A percentile compares a stretch with the other conserved stretches of the same genome.
Evolutionary conservation across 768 basidiomycete genomes (phyloP).

Genomic region (Coprinopsis cinerea): DNA sequence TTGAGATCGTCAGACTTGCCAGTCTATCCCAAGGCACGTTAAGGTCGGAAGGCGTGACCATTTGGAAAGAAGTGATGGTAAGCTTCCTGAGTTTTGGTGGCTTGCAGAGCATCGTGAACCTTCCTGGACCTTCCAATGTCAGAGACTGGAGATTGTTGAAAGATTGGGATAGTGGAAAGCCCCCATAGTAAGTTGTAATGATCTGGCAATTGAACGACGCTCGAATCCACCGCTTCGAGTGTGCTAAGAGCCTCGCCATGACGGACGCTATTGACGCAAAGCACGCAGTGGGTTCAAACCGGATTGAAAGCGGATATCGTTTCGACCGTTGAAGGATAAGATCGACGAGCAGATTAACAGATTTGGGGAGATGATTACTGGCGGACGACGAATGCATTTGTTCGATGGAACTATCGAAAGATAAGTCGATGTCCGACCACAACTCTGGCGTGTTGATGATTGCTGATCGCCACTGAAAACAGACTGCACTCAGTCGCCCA

Average conservation of each 20-base stretch:
- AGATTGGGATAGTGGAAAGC: not conserved
- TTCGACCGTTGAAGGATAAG: not conserved
- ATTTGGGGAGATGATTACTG: not conserved
- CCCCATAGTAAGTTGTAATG: not conserved
- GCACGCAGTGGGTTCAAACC: not conserved
- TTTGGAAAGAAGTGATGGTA: not conserved
- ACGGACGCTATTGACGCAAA: not conserved
- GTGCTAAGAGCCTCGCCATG: not conserved
- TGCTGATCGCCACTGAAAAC: not conserved
- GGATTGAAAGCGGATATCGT: not conserved
- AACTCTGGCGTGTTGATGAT: not conserved
- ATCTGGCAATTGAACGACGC: not conserved
- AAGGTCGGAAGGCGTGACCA: not conserved
- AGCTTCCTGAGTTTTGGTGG: not conserved
- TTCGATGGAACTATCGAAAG: not conserved
- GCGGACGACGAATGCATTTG: not conserved
- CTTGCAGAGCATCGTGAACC: not conserved
- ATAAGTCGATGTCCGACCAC: constrained; percentile 1
- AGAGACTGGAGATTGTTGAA: not conserved
- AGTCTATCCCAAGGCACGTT: not conserved
- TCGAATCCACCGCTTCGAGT: not conserved
- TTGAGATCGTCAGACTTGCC: not conserved
- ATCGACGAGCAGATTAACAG: not conserved
- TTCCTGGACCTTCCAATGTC: not conserved
- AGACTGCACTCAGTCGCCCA: not conserved